A percentile compares a stretch with the other conserved stretches of the same genome.
These are phyloP conservation scores for Komagataella pastoris DNA, from an alignment of 805 yeast species.

Conservation along the genomic window DNA sequence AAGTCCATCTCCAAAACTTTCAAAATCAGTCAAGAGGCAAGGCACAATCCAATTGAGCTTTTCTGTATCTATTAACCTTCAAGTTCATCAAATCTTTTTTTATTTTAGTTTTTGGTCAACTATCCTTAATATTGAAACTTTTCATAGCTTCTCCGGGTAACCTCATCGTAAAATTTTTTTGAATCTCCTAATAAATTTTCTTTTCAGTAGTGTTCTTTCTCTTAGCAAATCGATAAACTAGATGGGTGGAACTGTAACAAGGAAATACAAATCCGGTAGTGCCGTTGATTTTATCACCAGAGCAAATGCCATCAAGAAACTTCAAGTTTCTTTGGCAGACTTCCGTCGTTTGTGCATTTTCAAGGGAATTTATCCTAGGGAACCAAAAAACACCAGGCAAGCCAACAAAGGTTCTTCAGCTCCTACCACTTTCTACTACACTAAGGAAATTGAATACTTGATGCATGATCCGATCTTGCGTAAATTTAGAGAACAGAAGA, in stretches of 20 bases:
- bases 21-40: no score
- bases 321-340: conserved; percentile 91
- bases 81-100: not conserved
- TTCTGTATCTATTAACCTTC: no score
- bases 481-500: conserved; percentile 91
- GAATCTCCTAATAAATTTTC: not conserved
- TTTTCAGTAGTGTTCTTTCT: not conserved
- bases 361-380: conserved; percentile 96
- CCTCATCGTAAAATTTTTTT: not conserved
- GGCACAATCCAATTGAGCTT: no score
- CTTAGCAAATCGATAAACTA: conserved; percentile 44
- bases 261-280: conserved; percentile 72
- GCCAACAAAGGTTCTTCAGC: conserved; percentile 98
- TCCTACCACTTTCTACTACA: conserved; percentile 86
- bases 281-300: conserved; percentile 89
- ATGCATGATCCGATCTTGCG: conserved; percentile 88
- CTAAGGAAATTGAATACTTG: conserved; percentile 88
- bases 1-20: no score
- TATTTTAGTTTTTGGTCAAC: not conserved
- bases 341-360: conserved; percentile 94
- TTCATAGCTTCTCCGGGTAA: not conserved
- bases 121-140: not conserved
- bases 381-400: conserved; percentile 89
- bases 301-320: conserved; percentile 83
- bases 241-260: not conserved